Base-by-base conservation (phyloP, 192 early-diverging fungal genomes). In the Coemansia sp. region DNA sequence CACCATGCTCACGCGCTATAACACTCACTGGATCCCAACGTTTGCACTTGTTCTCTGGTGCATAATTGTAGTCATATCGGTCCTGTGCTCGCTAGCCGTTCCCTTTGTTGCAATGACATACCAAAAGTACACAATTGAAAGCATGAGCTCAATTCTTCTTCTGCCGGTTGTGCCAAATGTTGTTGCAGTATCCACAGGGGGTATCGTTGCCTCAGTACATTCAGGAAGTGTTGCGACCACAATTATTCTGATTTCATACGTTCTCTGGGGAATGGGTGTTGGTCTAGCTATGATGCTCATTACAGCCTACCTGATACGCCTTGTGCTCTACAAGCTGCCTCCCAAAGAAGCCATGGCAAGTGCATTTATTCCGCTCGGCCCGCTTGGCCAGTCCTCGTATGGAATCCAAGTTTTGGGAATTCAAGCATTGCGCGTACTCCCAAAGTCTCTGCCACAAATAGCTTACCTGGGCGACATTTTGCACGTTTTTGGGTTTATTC, bases 151-250 rank as follows among this genome's bases (percentile, higher is more conserved):
- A 0, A 72, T 70, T 0, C 62, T 83, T 40, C 53, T 84, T 9
- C 43, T 84, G 33, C 82, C 83, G 3, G 69, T 83, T 15, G 77
- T 84, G 4, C 66, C 83, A 15, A 69, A 68, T 0, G 68, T 83
- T 0, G 83, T 84, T 9, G 66, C 80, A 3, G 65, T 80, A 2
- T 61, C 76, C 9, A 64, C 70, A 0, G 83, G 81, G 19, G 76
- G 65, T 6, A 13, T 55, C 12, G 69, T 73, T 2, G 67, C 70
- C 12, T 67, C 68, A 14, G 57, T 60, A 2, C 57, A 57, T 7
- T 17, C 52, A 5, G 59, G 59, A 19, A 22, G 46, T 3, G 17
- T 48, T 1, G 78, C 68, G 5, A 58, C 51, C 2, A 59, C 54
- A 3, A 61, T 78, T 0, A n/a, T 84, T 17, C 19, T 81, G 0